Evolutionary conservation across 352 stramenopile species (phyloP).

Genomic region (Globisporangium okanoganense): DNA sequence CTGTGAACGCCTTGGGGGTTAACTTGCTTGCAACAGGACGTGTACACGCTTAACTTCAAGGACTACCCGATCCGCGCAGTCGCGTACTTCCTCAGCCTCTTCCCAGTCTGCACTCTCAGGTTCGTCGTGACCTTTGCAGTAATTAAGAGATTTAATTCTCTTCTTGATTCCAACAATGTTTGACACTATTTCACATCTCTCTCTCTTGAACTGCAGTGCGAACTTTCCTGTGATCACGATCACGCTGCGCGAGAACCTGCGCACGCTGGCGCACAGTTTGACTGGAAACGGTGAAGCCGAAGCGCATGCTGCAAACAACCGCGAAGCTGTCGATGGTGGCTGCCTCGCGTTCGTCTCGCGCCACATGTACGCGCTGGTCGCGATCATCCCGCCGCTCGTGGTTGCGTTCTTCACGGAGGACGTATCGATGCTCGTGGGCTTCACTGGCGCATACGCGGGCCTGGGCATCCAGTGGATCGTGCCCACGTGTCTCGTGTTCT

Average conservation of each 20-base stretch:
- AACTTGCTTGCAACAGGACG: slow-evolving; percentile 44
- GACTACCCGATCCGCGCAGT: slow-evolving; percentile 70
- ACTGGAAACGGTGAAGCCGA: slow-evolving; percentile 14
- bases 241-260: slow-evolving; percentile 82
- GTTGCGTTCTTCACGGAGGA: slow-evolving; percentile 87
- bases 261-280: slow-evolving; percentile 57
- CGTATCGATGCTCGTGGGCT: slow-evolving; percentile 86
- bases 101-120: slow-evolving; percentile 86
- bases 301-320: slow-evolving; percentile 13
- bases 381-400: slow-evolving; percentile 71
- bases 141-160: neutral
- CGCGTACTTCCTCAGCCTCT: slow-evolving; percentile 85
- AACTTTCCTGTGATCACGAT: slow-evolving; percentile 87
- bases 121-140: slow-evolving; percentile 17
- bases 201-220: slow-evolving; percentile 34
- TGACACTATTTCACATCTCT: neutral
- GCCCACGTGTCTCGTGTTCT: slow-evolving; percentile 72
- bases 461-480: slow-evolving; percentile 88
- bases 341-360: slow-evolving; percentile 37
- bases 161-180: neutral
- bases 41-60: slow-evolving; percentile 90
- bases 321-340: slow-evolving; percentile 10
- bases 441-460: slow-evolving; percentile 81
- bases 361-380: slow-evolving; percentile 67
- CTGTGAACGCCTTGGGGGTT: slow-evolving; percentile 2